These are phyloP conservation scores for Populus alba DNA, from an alignment of 345 rosid species.

Conservation along the genomic window DNA sequence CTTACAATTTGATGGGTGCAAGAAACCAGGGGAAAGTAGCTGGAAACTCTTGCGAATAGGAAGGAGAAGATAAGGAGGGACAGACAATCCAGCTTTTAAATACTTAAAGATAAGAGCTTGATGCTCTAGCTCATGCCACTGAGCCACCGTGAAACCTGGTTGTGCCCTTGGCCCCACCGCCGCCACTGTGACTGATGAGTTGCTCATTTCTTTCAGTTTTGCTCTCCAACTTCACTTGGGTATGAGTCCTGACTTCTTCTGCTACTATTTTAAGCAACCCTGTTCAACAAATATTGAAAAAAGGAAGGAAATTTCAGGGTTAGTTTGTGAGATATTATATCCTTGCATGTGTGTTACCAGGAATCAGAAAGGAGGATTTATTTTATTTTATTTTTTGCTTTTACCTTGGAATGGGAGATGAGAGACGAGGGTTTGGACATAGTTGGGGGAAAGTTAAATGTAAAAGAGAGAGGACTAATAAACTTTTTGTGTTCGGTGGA, in stretches of 20 bases:
- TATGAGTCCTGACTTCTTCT: neutral
- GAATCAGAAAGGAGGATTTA: neutral
- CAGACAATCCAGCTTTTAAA: slow-evolving; percentile 61
- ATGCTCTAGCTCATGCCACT: slow-evolving; percentile 90
- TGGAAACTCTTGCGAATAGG: slow-evolving; percentile 53
- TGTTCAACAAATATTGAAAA: neutral
- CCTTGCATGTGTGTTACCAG: neutral
- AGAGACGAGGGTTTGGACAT: neutral
- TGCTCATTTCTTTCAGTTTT: neutral
- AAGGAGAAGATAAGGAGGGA: slow-evolving; percentile 68
- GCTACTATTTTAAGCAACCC: neutral
- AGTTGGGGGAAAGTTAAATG: neutral
- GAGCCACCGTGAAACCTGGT: slow-evolving; percentile 43
- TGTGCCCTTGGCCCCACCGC: neutral
- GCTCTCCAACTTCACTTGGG: neutral
- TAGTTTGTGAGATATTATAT: neutral
- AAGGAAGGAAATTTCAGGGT: neutral
- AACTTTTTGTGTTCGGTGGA: neutral
- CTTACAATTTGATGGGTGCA: slow-evolving; percentile 4
- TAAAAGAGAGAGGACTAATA: neutral
- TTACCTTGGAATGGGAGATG: neutral
- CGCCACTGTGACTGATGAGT: slow-evolving; percentile 6
- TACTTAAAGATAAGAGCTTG: slow-evolving; percentile 86
- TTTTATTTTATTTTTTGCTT: neutral
- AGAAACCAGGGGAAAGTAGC: slow-evolving; percentile 27